phyloP scores from a whole-genome alignment of 108 stramenopile genomes.

The Aurantiochytrium sp. region DNA sequence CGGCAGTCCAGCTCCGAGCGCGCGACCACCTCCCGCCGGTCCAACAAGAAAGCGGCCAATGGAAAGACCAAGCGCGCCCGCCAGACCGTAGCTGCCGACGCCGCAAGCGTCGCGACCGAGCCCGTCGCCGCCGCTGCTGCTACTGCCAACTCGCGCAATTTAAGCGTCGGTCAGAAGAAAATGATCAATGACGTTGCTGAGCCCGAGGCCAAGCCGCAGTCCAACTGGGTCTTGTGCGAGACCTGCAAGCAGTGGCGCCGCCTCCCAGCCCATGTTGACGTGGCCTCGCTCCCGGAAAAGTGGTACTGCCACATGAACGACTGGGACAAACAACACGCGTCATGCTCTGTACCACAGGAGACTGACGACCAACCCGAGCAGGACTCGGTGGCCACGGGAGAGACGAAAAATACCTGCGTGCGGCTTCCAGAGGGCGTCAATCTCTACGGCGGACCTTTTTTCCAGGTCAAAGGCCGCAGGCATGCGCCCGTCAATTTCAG shows the following conservation, averaged over 20 bases:
- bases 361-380: background rate
- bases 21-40: background rate
- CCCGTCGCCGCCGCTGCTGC: no score
- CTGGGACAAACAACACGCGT: slow-evolving; percentile 63
- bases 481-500: background rate
- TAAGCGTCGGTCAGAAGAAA: background rate
- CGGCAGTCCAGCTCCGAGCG: no score
- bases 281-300: slow-evolving; percentile 62
- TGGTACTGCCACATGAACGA: slow-evolving; percentile 80
- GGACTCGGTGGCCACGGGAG: background rate
- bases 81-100: background rate
- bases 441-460: background rate
- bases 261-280: slow-evolving; percentile 62
- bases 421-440: slow-evolving; percentile 19
- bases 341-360: slow-evolving; percentile 45
- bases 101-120: no score
- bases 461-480: background rate
- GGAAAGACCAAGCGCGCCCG: background rate
- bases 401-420: background rate
- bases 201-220: slow-evolving; percentile 24
- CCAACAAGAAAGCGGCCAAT: background rate
- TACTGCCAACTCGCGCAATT: background rate
- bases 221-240: slow-evolving; percentile 82
- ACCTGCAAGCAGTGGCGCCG: slow-evolving; percentile 77
- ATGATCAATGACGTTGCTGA: background rate